Evolutionary conservation across 805 yeast species (phyloP), one percentile per base, ranked within the genome.

Genomic region (Schizosaccharomyces lindneri): DNA sequence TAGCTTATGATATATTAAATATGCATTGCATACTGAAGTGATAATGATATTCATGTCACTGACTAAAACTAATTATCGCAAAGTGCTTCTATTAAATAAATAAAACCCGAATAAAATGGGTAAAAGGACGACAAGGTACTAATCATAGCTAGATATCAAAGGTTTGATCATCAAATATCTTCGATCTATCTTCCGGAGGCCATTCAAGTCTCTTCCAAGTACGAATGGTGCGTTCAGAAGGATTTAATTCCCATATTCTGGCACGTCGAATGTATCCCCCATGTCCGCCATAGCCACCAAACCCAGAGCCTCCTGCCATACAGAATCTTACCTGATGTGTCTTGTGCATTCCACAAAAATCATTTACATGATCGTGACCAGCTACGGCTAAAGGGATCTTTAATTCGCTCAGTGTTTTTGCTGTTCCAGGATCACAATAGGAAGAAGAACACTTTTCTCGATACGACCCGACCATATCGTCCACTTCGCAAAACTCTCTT

Each of bases 281-380:
- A 67, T 88, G 87, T 0, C 97, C 97, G 7, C 84, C 97, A 69
- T 93, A 93, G 0, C 96, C 97, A 48, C 97, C 98, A 72, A 87
- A 94, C 17, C 97, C 98, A 4, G 79, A 77, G 0, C 82, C 94
- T 31, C 98, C 98, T 3, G 95, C 98, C 69, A 87, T 88, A 68
- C 98, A 93, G 43, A 93, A 73, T 95, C 95, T 87, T 41, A 84
- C 71, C 73, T 72, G 66, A 75, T 70, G 39, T 61, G 64, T 39
- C 64, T 61, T 39, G 32, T 39, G 48, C 29, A 76, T 71, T 63
- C 86, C 72, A 71, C 98, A 93, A 70, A 79, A 93, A 68, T 93
- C 97, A 71, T 93, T 93, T 66, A 87, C 85, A 70, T 93, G 98
- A 68, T 93, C 98, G 70, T 93, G 98, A 0, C 98, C 98, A 17